A percentile compares a stretch with the other conserved stretches of the same genome.
Evolutionary conservation across 169 alveolate species (phyloP).

Genomic region (Eimeria maxima): DNA sequence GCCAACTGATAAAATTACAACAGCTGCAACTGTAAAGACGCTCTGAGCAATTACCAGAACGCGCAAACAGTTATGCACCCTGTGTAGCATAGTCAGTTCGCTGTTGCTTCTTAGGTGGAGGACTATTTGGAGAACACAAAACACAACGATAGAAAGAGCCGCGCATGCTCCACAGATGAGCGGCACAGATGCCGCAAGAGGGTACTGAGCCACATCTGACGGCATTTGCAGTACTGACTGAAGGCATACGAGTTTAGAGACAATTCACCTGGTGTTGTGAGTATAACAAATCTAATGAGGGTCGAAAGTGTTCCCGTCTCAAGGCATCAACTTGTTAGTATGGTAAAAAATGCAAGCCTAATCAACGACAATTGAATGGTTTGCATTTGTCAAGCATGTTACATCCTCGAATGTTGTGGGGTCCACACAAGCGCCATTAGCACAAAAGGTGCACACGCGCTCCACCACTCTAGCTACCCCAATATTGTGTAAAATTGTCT

Average conservation of each 20-base stretch:
- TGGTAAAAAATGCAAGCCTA: neutral
- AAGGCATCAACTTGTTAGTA: neutral
- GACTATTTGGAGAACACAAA: constrained; percentile 15
- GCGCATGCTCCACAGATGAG: constrained; percentile 44
- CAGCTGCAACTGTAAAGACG: constrained; percentile 54
- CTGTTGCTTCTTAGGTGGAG: constrained; percentile 60
- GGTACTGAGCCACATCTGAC: constrained; percentile 43
- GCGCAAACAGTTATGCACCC: constrained; percentile 64
- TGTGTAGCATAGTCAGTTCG: constrained; percentile 70
- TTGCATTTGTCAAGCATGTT: neutral
- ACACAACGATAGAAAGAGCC: constrained; percentile 44
- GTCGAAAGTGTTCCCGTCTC: neutral
- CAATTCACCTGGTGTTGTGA: neutral
- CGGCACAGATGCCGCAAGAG: constrained; percentile 61
- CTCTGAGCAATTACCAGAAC: constrained; percentile 33
- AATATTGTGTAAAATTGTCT: neutral
- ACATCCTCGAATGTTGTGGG: neutral
- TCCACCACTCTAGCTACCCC: neutral
- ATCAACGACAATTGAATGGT: neutral
- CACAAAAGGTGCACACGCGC: constrained; percentile 3
- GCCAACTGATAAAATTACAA: constrained; percentile 51
- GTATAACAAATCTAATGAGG: neutral
- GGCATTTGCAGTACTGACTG: constrained; percentile 20
- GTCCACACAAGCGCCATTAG: constrained; percentile 11
- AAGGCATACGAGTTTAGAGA: neutral